Conservation (phyloP, 208 protist genomes). For the Wallacemonas collosoma region DNA sequence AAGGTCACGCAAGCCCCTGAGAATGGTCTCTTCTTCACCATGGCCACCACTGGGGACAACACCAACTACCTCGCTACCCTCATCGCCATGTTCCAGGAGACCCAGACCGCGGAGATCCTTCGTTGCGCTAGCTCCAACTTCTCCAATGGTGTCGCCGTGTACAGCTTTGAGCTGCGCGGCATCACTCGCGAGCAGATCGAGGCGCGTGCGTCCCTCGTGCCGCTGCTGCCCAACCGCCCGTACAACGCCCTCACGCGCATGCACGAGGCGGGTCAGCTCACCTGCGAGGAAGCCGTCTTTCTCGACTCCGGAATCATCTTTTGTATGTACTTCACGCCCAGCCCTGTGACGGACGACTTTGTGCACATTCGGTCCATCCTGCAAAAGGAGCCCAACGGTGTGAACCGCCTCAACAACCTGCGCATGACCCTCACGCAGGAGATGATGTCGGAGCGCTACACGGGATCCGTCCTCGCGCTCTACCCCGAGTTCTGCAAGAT, state of each 20-base stretch:
- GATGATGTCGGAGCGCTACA: conserved; percentile 90
- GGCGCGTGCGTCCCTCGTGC: conserved; percentile 59
- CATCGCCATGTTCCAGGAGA: conserved; percentile 70
- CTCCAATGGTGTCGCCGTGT: conserved; percentile 77
- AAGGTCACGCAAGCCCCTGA: conserved; percentile 27
- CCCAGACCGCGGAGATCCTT: conserved; percentile 48
- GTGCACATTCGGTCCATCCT: conserved; percentile 61
- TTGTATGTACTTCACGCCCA: conserved; percentile 91
- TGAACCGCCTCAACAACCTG: conserved; percentile 89
- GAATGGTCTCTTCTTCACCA: conserved; percentile 59
- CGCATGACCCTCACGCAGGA: conserved; percentile 80
- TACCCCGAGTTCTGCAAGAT: conserved; percentile 88
- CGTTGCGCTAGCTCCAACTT: conserved; percentile 70
- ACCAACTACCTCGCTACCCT: conserved; percentile 72
- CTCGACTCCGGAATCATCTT: conserved; percentile 77
- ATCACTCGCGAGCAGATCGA: conserved; percentile 39
- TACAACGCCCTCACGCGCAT: conserved; percentile 66
- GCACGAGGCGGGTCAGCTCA: conserved; percentile 62
- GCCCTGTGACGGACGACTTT: conserved; percentile 82
- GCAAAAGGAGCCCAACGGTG: conserved; percentile 69
- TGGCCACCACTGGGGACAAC: conserved; percentile 63
- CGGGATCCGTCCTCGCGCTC: conserved; percentile 68
- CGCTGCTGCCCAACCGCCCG: conserved; percentile 72
- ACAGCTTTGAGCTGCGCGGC: conserved; percentile 66
- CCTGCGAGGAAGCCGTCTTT: conserved; percentile 71